phyloP scores from a whole-genome alignment of 352 stramenopile genomes.

The Pythium rishiriense region DNA sequence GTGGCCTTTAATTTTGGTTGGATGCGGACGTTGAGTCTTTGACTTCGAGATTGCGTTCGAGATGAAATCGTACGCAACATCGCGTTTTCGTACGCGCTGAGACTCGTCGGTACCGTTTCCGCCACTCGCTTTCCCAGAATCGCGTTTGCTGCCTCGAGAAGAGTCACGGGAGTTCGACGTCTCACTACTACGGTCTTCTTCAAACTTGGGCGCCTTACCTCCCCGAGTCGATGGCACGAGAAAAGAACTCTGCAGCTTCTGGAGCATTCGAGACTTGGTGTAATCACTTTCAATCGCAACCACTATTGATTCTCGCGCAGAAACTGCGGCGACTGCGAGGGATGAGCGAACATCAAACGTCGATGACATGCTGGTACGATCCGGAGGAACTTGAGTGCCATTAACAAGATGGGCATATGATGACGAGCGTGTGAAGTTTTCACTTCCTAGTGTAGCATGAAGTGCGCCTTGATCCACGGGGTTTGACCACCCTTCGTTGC shows the following conservation, averaged over 20 bases:
- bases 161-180: constrained; percentile 15
- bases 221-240: constrained; percentile 15
- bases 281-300: constrained; percentile 50
- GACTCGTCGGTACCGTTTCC: constrained; percentile 11
- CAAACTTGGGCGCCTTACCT: not conserved
- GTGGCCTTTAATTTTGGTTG: constrained; percentile 28
- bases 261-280: constrained; percentile 26
- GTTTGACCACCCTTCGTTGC: constrained; percentile 21
- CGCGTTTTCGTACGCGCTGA: constrained; percentile 61
- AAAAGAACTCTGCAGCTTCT: constrained; percentile 27
- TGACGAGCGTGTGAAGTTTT: constrained; percentile 3
- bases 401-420: constrained; percentile 14
- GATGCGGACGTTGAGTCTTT: constrained; percentile 35
- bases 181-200: constrained; percentile 21
- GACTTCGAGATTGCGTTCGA: constrained; percentile 35
- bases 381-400: constrained; percentile 9
- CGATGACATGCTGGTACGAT: constrained; percentile 21
- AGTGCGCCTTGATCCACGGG: not conserved
- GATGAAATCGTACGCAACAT: constrained; percentile 66
- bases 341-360: constrained; percentile 40
- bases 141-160: constrained; percentile 14
- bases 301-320: constrained; percentile 42
- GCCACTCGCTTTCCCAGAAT: constrained; percentile 15
- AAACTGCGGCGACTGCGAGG: constrained; percentile 23
- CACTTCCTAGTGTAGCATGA: not conserved